phyloP scores from a whole-genome alignment of 2,329 filamentous ascomycete genomes.

The Thermoascus crustaceus region DNA sequence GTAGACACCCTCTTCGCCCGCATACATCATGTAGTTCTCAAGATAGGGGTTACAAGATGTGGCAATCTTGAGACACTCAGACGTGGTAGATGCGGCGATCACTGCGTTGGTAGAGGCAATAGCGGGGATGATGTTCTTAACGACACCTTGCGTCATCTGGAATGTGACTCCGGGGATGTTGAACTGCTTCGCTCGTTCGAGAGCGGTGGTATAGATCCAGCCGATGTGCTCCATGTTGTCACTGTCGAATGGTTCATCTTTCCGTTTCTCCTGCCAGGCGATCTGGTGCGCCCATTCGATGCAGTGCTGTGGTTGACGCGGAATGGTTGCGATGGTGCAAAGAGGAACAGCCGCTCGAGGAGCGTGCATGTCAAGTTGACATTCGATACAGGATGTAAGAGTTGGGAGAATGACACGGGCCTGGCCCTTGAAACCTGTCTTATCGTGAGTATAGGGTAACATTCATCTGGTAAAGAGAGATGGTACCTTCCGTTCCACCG shows the following conservation, averaged over 20 bases:
- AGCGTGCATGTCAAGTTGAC: conserved; percentile 96
- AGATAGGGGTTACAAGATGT: conserved; percentile 74
- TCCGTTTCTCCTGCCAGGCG: conserved; percentile 82
- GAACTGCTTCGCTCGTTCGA: conserved; percentile 75
- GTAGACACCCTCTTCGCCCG: conserved; percentile 89
- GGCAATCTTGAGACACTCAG: conserved; percentile 91
- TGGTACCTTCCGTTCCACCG: conserved; percentile 77
- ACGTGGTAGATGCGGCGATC: conserved; percentile 90
- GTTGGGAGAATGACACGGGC: conserved; percentile 85
- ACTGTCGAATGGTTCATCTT: conserved; percentile 79
- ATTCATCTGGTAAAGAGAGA: not conserved
- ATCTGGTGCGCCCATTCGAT: conserved; percentile 99
- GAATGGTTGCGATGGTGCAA: conserved; percentile 92
- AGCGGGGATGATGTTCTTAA: conserved; percentile 98
- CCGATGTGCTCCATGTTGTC: conserved; percentile 94
- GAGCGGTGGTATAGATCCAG: conserved; percentile 88
- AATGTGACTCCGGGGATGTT: conserved; percentile 90
- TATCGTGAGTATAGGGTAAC: conserved; percentile 8
- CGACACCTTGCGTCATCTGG: conserved; percentile 88
- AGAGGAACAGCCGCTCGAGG: conserved; percentile 94
- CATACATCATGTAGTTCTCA: conserved; percentile 99
- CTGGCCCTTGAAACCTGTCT: conserved; percentile 84
- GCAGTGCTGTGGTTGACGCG: conserved; percentile 93
- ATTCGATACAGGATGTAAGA: conserved; percentile 93
- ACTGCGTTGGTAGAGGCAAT: conserved; percentile 98